Conservation (phyloP, 306 rosid genomes). For the Senna tora region DNA sequence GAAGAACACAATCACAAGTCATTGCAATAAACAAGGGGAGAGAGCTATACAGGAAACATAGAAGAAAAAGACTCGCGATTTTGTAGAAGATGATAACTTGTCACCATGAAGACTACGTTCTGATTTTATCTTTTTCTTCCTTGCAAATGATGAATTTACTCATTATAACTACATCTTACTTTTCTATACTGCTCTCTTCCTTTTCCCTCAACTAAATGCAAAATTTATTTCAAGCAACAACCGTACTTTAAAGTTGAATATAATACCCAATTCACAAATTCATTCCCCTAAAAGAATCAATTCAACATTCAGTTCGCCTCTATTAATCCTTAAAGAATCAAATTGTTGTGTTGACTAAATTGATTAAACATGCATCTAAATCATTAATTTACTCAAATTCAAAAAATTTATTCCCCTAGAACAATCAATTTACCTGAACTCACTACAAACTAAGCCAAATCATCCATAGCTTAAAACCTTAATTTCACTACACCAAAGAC, state of each 20-base stretch:
- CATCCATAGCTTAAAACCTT: background rate
- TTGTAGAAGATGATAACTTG: conserved; percentile 6
- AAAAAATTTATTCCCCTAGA: conserved; percentile 14
- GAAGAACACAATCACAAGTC: conserved; percentile 32
- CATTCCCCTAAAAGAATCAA: background rate
- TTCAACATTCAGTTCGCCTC: no score
- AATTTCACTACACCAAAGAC: background rate
- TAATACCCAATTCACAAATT: background rate
- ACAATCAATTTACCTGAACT: no score
- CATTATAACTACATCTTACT: conserved; percentile 1
- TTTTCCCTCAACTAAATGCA: conserved; percentile 16
- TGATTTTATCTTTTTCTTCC: background rate
- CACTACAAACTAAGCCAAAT: no score
- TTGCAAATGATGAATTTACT: background rate
- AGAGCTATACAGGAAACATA: background rate
- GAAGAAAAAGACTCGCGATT: background rate
- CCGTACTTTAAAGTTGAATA: background rate
- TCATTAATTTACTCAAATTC: no score
- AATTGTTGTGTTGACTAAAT: no score
- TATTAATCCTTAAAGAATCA: no score
- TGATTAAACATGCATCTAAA: no score
- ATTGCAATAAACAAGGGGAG: conserved; percentile 1
- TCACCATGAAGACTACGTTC: background rate
- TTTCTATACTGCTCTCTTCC: background rate
- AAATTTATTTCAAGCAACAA: background rate